A percentile compares a stretch with the other conserved stretches of the same genome.
Conservation (phyloP, 495 filamentous ascomycete genomes). For the Penicillium paxilli region DNA sequence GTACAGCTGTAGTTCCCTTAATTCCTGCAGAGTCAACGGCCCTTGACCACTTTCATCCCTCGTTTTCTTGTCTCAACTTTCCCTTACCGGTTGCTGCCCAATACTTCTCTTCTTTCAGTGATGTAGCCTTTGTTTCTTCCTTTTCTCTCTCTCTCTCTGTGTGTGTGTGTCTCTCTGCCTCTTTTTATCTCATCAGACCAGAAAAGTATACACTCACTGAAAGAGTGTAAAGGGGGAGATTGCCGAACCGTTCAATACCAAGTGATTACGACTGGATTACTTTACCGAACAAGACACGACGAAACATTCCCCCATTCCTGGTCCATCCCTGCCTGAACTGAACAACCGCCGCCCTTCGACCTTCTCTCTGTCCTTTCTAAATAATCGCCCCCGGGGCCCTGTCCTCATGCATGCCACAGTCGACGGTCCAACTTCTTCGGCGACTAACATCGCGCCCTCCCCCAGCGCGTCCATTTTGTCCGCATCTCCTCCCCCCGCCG, state of each 20-base stretch:
- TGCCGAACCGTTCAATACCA: too few species aligned
- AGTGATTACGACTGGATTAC: too few species aligned
- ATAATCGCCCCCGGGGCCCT: constrained; percentile 22
- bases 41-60: constrained; percentile 28
- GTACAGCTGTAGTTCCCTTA: constrained; percentile 15
- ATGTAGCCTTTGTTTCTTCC: constrained; percentile 21
- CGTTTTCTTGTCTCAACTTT: constrained; percentile 23
- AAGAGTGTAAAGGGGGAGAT: too few species aligned
- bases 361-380: constrained; percentile 7
- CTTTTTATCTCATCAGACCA: too few species aligned
- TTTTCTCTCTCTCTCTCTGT: neutral
- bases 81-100: constrained; percentile 29
- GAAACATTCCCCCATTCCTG: constrained; percentile 39
- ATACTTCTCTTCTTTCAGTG: constrained; percentile 6
- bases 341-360: constrained; percentile 3
- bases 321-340: constrained; percentile 28
- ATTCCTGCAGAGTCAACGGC: constrained; percentile 14
- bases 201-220: too few species aligned
- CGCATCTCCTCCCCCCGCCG: constrained; percentile 31
- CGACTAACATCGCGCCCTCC: constrained; percentile 29
- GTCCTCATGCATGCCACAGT: constrained; percentile 47
- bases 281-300: constrained; percentile 15
- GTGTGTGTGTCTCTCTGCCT: too few species aligned
- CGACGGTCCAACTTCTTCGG: constrained; percentile 31
- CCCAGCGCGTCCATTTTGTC: constrained; percentile 31